Base-by-base conservation (phyloP, 164 flowering plant genomes). In the Amborella trichopoda region DNA sequence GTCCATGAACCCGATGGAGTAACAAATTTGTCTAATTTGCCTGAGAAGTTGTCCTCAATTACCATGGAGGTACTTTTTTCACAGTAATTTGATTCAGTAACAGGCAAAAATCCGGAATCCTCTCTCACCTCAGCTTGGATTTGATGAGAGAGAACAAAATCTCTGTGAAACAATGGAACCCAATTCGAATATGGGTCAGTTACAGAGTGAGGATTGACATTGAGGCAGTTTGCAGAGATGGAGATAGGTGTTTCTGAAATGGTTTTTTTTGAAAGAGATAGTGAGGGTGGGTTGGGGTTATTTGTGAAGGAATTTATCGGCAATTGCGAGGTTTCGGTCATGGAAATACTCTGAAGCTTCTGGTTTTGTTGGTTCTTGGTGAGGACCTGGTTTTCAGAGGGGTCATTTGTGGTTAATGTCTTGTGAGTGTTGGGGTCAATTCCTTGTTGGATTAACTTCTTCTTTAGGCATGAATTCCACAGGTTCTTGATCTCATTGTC, bases 381-480 rank as follows among this genome's bases (percentile, higher is more conserved):
- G 19, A 19, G 43, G 23, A 40, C 50, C 33, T 60, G 52, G 25
- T 66, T 69, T 26, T 60, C 49, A 40, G 21, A 56, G 5, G 19
- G 51, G 58, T 69, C 66, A 3, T 18, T 44, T 49, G 69, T 57
- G 40, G 5, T 55, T 27, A 83, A 17, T 1, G 81, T 81, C 65
- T 77, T 69, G 72, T 89, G 97, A 13, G 95, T 82, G 3, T 59
- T 67, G 0, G 97, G 97, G 60, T 89, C 95, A 42, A 89, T 73
- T 2, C 95, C 97, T 62, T 67, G 80, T 53, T 72, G 82, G 55
- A 61, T 60, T 19, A 89, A 74, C 66, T 82, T 89, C 73, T 85
- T 84, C 80, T 78, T 84, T 63, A 89, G 51, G 41, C 71, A 58
- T 3, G 97, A 81, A 50, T 88, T 84, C 97, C 97, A 88, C 24